Conservation (phyloP, 202 grass and related monocot genomes). For the Elaeis oleifera region DNA sequence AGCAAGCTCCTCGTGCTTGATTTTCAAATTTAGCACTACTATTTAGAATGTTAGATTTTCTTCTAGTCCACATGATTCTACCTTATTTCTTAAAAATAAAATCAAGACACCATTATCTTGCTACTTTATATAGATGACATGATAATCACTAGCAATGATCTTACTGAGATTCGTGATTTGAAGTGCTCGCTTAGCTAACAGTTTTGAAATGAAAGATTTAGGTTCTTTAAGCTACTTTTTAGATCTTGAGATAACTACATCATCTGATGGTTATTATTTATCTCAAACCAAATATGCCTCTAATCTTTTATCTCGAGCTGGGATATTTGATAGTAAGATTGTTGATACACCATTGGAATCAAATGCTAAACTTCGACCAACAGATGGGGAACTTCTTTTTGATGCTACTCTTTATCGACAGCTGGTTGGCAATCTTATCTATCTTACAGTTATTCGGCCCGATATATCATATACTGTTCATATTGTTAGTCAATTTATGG, state of each 20-base stretch:
- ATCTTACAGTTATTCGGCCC: no score
- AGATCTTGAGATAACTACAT: not conserved
- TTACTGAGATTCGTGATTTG: not conserved
- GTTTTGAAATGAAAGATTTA: conserved; percentile 9
- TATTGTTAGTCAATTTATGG: no score
- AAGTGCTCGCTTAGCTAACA: not conserved
- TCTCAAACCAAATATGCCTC: not conserved
- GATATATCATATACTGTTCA: no score
- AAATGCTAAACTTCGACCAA: not conserved
- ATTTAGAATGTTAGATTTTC: not conserved
- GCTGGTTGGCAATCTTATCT: no score
- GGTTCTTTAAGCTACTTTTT: conserved; percentile 1
- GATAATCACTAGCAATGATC: conserved; percentile 1
- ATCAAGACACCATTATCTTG: not conserved
- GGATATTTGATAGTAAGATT: not conserved
- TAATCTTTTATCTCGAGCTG: not conserved
- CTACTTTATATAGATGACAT: conserved; percentile 18
- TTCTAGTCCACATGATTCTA: not conserved
- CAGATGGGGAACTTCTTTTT: not conserved
- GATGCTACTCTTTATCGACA: not conserved
- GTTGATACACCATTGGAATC: not conserved
- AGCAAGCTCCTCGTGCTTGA: conserved; percentile 11
- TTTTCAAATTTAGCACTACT: not conserved
- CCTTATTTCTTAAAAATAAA: not conserved
- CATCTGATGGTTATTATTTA: not conserved